Evolutionary conservation across 2,329 filamentous ascomycete genomes (phyloP).

Genomic region (Ophiostoma angusticollis): DNA sequence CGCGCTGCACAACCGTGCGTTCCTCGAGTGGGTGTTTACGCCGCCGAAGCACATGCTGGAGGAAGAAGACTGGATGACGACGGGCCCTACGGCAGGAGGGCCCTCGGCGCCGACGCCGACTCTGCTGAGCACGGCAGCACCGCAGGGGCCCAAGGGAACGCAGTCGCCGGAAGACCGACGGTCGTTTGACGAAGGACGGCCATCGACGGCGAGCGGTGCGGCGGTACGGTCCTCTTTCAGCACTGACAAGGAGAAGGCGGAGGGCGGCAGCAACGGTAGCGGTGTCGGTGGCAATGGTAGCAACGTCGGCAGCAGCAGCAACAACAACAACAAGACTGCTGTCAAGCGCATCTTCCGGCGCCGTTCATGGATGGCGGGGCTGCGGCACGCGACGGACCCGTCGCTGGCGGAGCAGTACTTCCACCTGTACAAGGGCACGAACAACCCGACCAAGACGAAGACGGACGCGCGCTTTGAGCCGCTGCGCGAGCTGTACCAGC

Average conservation of each 20-base stretch:
- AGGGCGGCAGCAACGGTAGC: constrained; percentile 12
- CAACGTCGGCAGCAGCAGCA: neutral
- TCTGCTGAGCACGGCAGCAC: neutral
- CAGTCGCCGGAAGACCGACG: constrained; percentile 5
- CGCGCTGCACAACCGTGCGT: constrained; percentile 88
- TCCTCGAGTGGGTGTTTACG: constrained; percentile 95
- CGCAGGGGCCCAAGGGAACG: neutral
- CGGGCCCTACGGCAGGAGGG: constrained; percentile 26
- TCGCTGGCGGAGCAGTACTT: constrained; percentile 65
- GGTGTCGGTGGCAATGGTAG: neutral
- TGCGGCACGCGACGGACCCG: constrained; percentile 36
- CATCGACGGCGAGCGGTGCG: neutral
- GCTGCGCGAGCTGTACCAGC: constrained; percentile 80
- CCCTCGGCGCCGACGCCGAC: constrained; percentile 10
- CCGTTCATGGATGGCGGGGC: constrained; percentile 45
- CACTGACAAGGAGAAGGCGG: constrained; percentile 15
- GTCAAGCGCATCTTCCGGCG: constrained; percentile 45
- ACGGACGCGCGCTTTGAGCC: constrained; percentile 76
- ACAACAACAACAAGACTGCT: constrained; percentile 19
- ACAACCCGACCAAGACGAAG: constrained; percentile 61
- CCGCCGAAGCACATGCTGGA: constrained; percentile 68
- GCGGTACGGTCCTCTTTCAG: neutral
- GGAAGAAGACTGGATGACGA: constrained; percentile 41
- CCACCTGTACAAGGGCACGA: constrained; percentile 65
- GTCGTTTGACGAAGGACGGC: constrained; percentile 9